phyloP scores from a whole-genome alignment of 2,329 filamentous ascomycete species.

The Mycosphaerella sp. region DNA sequence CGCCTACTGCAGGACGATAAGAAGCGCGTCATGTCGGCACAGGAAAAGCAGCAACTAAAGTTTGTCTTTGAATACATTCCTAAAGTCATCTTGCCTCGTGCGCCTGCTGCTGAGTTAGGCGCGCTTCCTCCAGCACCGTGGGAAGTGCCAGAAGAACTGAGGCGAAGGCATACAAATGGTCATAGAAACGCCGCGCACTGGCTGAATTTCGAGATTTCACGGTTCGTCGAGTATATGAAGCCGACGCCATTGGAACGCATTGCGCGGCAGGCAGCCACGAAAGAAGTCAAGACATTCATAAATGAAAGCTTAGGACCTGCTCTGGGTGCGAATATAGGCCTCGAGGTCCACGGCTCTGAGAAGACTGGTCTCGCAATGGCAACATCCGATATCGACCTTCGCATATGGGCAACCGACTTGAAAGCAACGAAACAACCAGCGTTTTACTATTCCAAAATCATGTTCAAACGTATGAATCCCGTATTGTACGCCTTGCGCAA shows the following conservation, averaged over 20 bases:
- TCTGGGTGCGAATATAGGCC: conserved; percentile 20
- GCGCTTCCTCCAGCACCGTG: conserved; percentile 8
- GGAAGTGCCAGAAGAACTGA: not conserved
- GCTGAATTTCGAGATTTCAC: conserved; percentile 40
- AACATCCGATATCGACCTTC: conserved; percentile 51
- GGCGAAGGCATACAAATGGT: not conserved
- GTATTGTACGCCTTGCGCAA: conserved; percentile 9
- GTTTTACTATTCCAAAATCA: not conserved
- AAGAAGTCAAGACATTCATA: conserved; percentile 31
- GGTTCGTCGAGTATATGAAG: conserved; percentile 42
- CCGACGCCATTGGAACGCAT: conserved; percentile 41
- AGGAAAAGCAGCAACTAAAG: not conserved
- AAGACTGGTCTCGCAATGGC: conserved; percentile 48
- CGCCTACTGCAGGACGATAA: not conserved
- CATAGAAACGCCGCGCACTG: not conserved
- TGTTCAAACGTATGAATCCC: conserved; percentile 6
- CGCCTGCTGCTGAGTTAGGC: not conserved
- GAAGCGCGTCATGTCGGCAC: not conserved
- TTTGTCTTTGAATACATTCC: conserved; percentile 8
- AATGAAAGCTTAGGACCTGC: conserved; percentile 22
- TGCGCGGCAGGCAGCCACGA: conserved; percentile 34
- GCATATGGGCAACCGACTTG: conserved; percentile 33
- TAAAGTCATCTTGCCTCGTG: conserved; percentile 3
- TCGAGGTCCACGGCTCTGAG: conserved; percentile 49
- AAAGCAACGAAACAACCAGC: not conserved